Evolutionary conservation across 768 basidiomycete genomes (phyloP).

Genomic region (Pisolithus microcarpus): DNA sequence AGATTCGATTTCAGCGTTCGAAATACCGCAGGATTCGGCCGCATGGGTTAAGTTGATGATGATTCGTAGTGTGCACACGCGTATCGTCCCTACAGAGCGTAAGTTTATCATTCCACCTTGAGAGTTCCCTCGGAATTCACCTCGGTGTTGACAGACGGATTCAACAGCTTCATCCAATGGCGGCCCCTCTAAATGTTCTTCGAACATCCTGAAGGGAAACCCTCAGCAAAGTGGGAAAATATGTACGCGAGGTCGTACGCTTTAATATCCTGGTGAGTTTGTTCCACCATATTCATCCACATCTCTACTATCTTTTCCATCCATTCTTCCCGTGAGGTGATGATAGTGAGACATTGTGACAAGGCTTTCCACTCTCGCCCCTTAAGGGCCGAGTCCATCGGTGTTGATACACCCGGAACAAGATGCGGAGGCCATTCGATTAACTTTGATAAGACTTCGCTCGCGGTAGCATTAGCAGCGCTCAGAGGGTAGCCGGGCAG

Average conservation of each 20-base stretch:
- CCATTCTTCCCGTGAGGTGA: conserved; percentile 24
- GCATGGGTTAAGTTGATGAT: conserved; percentile 19
- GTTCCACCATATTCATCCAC: conserved; percentile 23
- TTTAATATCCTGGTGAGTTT: conserved; percentile 14
- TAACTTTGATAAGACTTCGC: conserved; percentile 20
- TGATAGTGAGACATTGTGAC: conserved; percentile 13
- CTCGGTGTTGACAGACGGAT: not conserved
- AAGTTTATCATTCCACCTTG: not conserved
- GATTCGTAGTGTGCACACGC: conserved; percentile 22
- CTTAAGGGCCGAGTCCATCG: conserved; percentile 5
- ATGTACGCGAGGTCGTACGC: conserved; percentile 5
- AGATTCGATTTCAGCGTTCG: conserved; percentile 21
- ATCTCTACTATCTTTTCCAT: conserved; percentile 18
- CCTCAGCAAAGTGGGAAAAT: not conserved
- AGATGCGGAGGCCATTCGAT: conserved; percentile 15
- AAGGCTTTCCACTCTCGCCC: conserved; percentile 20
- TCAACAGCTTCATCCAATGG: not conserved
- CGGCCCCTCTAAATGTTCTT: not conserved
- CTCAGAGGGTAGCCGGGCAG: conserved; percentile 24
- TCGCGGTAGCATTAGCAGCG: conserved; percentile 15
- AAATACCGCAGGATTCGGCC: conserved; percentile 11
- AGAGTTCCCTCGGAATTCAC: not conserved
- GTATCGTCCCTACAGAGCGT: conserved; percentile 11
- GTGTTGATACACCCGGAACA: conserved; percentile 19
- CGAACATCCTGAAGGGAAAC: not conserved